Evolutionary conservation across 208 protist species (phyloP), one percentile per base, ranked within the genome.

Genomic region (Phytomonas serpens): DNA sequence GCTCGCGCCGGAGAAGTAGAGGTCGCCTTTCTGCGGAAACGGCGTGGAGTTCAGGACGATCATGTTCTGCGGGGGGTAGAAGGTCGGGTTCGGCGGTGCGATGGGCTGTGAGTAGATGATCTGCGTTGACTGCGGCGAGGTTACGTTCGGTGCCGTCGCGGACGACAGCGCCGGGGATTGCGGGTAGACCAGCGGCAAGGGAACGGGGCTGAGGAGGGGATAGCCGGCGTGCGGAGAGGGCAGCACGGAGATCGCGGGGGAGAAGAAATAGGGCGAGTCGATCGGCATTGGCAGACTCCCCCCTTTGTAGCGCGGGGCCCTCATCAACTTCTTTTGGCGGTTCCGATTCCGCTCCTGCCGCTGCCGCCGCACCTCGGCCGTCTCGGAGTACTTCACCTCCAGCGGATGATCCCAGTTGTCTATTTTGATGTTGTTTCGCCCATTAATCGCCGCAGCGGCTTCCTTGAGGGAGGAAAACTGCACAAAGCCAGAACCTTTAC

Each of bases 401-500:
- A 96, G 75, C 62, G 82, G 77, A 27, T 72, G 65, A 9, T 87
- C 79, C 81, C 85, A 96, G 67, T 85, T 81, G 47, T 93, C 91
- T 32, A 96, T 91, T 61, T 75, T 75, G 73, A 94, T 80, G 19
- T 34, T 72, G 32, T 82, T 78, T 13, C 74, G 64, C 61, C 84
- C 86, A 2, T 81, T 72, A 57, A 96, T 80, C 29, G 87, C 88
- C 3, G 77, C 77, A 30, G 79, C 86, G 27, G 91, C 91, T 62
- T 94, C 85, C 36, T 89, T 79, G 32, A 87, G 76, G 0, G 80
- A 79, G 30, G 83, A 74, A 69, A 96, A 96, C 74, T 93, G 89
- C 23, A 94, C 91, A 78, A 96, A 96, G 6, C 91, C 91, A 32
- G 88, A 93, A 4, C 91, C 91, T 74, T 96, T 96, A 75, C 91